Conservation (phyloP, 1,284 basidiomycete genomes). For the Leccinum huronense region DNA sequence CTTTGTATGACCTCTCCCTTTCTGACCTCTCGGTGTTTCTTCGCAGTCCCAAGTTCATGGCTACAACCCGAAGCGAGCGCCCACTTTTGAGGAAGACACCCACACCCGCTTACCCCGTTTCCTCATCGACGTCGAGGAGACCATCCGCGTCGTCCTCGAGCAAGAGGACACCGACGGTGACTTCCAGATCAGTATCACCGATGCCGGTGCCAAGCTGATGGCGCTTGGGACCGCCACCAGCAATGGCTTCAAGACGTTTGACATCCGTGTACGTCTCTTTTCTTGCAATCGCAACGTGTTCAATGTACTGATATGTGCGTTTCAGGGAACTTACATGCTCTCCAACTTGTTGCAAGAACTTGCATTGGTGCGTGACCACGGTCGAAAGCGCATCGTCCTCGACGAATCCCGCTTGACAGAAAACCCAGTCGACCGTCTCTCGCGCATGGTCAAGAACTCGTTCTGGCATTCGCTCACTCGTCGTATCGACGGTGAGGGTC, state of each 20-base stretch:
- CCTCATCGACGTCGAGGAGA: slow-evolving; percentile 98
- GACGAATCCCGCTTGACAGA: slow-evolving; percentile 95
- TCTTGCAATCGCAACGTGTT: neutral
- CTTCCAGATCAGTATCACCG: slow-evolving; percentile 95
- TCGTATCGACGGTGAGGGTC: slow-evolving; percentile 93
- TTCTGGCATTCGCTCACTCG: slow-evolving; percentile 99
- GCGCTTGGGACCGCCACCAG: slow-evolving; percentile 94
- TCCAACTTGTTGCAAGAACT: slow-evolving; percentile 99
- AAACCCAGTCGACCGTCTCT: slow-evolving; percentile 95
- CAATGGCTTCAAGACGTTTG: slow-evolving; percentile 97
- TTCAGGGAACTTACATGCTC: slow-evolving; percentile 96
- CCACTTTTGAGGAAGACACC: slow-evolving; percentile 73
- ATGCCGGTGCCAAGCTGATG: slow-evolving; percentile 96
- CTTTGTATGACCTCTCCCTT: slow-evolving; percentile 4
- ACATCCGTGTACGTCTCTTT: slow-evolving; percentile 73
- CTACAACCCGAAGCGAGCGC: slow-evolving; percentile 63
- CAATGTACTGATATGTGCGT: slow-evolving; percentile 9
- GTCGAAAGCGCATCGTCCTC: slow-evolving; percentile 94
- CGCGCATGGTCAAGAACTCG: slow-evolving; percentile 96
- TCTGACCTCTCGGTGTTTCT: slow-evolving; percentile 15
- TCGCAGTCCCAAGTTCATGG: slow-evolving; percentile 60
- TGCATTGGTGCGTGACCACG: slow-evolving; percentile 94
- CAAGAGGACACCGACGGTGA: slow-evolving; percentile 99
- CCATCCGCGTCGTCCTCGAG: slow-evolving; percentile 92
- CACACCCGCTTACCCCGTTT: slow-evolving; percentile 78